A percentile compares a stretch with the other conserved stretches of the same genome.
phyloP scores from a whole-genome alignment of 257 asterid species.

The Verbena officinalis region DNA sequence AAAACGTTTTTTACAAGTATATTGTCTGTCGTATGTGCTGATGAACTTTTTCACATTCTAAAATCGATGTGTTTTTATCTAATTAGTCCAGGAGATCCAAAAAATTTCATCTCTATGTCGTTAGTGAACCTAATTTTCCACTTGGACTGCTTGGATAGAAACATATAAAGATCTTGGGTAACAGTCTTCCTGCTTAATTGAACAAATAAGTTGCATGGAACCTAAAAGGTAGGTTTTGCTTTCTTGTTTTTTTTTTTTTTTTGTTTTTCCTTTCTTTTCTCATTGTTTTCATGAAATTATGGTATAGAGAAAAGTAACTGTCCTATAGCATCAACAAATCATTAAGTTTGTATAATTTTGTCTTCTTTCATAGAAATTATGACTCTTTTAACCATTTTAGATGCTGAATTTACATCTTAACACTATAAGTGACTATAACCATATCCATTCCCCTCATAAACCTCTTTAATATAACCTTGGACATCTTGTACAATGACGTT shows the following conservation, averaged over 20 bases:
- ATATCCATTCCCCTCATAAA: not conserved
- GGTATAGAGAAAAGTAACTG: not conserved
- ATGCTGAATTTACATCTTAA: not conserved
- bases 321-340: not conserved
- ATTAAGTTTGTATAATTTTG: not conserved
- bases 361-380: not conserved
- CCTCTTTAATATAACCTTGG: not conserved
- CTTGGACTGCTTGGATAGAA: not conserved
- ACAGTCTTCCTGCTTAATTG: not conserved
- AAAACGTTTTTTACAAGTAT: not conserved
- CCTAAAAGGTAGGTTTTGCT: too few relatives aligned
- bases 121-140: conserved; percentile 7
- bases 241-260: not conserved
- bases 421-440: not conserved
- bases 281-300: not conserved
- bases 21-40: conserved; percentile 12
- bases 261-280: not conserved
- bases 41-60: not conserved
- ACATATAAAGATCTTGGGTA: not conserved
- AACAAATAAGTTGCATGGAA: not conserved
- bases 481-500: conserved; percentile 1
- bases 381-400: not conserved
- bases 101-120: not conserved
- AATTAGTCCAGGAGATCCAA: conserved; percentile 6
- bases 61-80: conserved; percentile 1